Conservation (phyloP, 306 rosid species). For the Prunus padus region DNA sequence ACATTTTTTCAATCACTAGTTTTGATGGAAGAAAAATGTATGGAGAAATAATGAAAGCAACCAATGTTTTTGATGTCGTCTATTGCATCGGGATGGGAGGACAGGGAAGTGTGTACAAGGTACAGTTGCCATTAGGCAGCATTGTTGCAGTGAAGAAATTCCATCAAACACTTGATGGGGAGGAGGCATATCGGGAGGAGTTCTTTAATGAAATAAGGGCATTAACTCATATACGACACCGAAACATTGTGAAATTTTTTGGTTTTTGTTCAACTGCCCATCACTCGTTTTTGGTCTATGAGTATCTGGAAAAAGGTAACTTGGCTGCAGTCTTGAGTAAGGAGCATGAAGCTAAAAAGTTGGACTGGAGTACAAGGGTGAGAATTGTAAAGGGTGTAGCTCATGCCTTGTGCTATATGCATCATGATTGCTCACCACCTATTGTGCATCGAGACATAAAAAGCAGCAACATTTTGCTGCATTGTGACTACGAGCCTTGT, state of each 20-base stretch:
- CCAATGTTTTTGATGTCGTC: slow-evolving; percentile 7
- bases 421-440: no score
- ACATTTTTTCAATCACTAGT: neutral
- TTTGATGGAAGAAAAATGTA: slow-evolving; percentile 15
- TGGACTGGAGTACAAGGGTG: slow-evolving; percentile 30
- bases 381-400: slow-evolving; percentile 17
- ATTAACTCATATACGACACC: neutral
- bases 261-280: slow-evolving; percentile 17
- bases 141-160: slow-evolving; percentile 27
- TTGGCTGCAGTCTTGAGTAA: neutral
- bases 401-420: neutral
- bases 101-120: slow-evolving; percentile 24
- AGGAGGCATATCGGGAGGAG: slow-evolving; percentile 5
- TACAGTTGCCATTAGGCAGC: neutral
- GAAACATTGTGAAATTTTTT: neutral
- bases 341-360: slow-evolving; percentile 10
- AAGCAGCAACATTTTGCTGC: slow-evolving; percentile 28
- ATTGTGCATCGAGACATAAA: slow-evolving; percentile 10
- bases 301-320: slow-evolving; percentile 29
- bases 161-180: neutral
- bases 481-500: slow-evolving; percentile 15
- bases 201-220: slow-evolving; percentile 13
- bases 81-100: slow-evolving; percentile 30
- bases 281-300: slow-evolving; percentile 15
- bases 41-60: slow-evolving; percentile 20